Percentiles rank a stretch among this genome's conserved stretches.
phyloP scores from a whole-genome alignment of 2,329 filamentous ascomycete genomes.

The Bisporella sp. region DNA sequence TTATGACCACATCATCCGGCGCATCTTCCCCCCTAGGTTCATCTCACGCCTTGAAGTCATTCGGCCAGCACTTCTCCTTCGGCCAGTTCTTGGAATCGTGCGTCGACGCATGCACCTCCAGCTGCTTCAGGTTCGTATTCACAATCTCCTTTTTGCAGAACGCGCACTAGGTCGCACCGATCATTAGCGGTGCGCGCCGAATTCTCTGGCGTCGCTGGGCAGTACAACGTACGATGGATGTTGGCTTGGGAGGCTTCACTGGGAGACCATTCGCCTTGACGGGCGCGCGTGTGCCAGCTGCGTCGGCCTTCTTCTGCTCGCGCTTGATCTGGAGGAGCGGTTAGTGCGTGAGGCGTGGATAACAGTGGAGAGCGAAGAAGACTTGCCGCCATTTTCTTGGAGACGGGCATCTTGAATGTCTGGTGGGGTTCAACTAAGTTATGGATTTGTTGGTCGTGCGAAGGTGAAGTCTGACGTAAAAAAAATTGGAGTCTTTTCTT shows the following conservation, averaged over 20 bases:
- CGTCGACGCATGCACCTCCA: constrained; percentile 45
- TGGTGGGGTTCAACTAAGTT: neutral
- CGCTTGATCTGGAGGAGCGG: constrained; percentile 35
- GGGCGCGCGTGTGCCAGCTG: constrained; percentile 44
- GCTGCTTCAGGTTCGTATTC: constrained; percentile 42
- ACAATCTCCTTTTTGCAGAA: constrained; percentile 45
- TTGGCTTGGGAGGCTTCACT: constrained; percentile 47
- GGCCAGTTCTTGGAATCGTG: constrained; percentile 43
- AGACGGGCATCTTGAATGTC: constrained; percentile 34
- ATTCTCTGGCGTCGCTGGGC: neutral
- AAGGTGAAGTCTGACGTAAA: neutral
- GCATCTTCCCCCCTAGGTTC: no score
- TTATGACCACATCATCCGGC: no score
- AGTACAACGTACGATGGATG: constrained; percentile 34
- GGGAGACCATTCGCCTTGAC: constrained; percentile 49
- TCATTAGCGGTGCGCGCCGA: neutral
- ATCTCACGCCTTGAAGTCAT: constrained; percentile 30
- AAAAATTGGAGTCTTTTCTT: neutral
- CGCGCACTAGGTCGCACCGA: constrained; percentile 32
- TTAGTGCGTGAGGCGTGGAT: neutral
- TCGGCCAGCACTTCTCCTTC: constrained; percentile 53
- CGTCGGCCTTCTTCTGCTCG: constrained; percentile 49
- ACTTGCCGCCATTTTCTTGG: constrained; percentile 39
- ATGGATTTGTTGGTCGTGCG: neutral
- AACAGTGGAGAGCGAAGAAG: neutral